Evolutionary conservation across 441 rosid species (phyloP), one percentile per base, ranked within the genome.

Genomic region (Omphalea diandra): DNA sequence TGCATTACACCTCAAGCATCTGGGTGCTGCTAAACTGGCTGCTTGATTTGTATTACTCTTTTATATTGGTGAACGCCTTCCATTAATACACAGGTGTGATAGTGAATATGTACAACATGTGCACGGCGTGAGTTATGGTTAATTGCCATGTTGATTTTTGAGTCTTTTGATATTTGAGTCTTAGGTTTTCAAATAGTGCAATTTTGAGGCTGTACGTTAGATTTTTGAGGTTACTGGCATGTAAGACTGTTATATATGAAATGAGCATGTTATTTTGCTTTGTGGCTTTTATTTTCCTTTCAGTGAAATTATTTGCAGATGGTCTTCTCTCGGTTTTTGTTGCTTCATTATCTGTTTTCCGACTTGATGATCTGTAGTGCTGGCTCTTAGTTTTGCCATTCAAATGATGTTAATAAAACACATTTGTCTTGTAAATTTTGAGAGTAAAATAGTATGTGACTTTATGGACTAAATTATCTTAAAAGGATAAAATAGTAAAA

Each of bases 1-100:
- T 36, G 96, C 91, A 7, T 80, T 94, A 57, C 93, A 80, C 78
- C 91, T 91, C 72, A 86, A 85, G 79, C 89, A 86, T 52, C 38
- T 82, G 65, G 87, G 86, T 74, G 83, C 83, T 74, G 71, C 70
- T 53, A 87, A 86, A 85, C 75, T 89, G 75, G 86, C 91, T 52
- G 84, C 90, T 27, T 85, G 85, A 86, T 32, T 20, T 20, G 26
- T 59, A 22, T 36, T 56, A 22, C 46, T n/a, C 29, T 4, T 58
- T 22, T 43, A 35, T 41, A 35, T 27, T 38, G 32, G n/a, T 36
- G 59, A 24, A 64, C 53, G 60, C 75, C 24, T 47, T 44, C 15
- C 47, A 24, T 44, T 35, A 27, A 31, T 49, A 53, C 43, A 49
- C 66, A 66, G 53, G 79, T 71, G 1, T 64, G 40, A 36, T 77